Conservation (phyloP, 2,329 filamentous ascomycete species). For the Rutstroemia sp. region DNA sequence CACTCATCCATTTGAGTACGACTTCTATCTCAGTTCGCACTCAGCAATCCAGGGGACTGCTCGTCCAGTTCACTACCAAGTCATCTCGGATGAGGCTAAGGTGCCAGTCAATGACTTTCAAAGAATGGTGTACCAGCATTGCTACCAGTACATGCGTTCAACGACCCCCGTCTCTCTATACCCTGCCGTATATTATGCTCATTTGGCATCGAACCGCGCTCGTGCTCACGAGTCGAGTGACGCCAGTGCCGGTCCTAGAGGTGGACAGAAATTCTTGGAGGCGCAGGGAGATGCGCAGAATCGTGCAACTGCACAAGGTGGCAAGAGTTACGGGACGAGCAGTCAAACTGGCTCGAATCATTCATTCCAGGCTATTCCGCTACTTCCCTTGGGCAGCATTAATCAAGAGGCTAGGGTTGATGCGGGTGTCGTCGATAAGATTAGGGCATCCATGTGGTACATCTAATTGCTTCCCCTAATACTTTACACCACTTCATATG, state of each 20-base stretch:
- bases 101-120: slow-evolving; percentile 65
- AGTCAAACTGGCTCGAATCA: slow-evolving; percentile 15
- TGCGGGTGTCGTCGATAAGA: slow-evolving; percentile 10
- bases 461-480: slow-evolving; percentile 17
- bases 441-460: slow-evolving; percentile 30
- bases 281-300: slow-evolving; percentile 15
- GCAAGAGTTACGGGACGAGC: slow-evolving; percentile 13
- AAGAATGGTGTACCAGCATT: slow-evolving; percentile 88
- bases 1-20: slow-evolving; percentile 85
- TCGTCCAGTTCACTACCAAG: slow-evolving; percentile 85
- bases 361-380: slow-evolving; percentile 16
- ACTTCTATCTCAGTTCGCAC: slow-evolving; percentile 61
- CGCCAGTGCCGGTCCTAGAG: slow-evolving; percentile 37
- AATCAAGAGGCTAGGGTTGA: slow-evolving; percentile 7
- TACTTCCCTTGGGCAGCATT: slow-evolving; percentile 22
- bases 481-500: too few species aligned
- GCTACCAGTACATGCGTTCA: slow-evolving; percentile 85
- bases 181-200: slow-evolving; percentile 93
- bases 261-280: slow-evolving; percentile 36
- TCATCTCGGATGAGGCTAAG: slow-evolving; percentile 74
- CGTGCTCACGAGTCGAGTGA: slow-evolving; percentile 59
- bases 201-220: slow-evolving; percentile 76
- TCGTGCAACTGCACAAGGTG: slow-evolving; percentile 2
- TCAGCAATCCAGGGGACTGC: slow-evolving; percentile 89
- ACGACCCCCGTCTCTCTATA: slow-evolving; percentile 80